Conservation (phyloP, 208 protist genomes). For the Leishmania mexicana region DNA sequence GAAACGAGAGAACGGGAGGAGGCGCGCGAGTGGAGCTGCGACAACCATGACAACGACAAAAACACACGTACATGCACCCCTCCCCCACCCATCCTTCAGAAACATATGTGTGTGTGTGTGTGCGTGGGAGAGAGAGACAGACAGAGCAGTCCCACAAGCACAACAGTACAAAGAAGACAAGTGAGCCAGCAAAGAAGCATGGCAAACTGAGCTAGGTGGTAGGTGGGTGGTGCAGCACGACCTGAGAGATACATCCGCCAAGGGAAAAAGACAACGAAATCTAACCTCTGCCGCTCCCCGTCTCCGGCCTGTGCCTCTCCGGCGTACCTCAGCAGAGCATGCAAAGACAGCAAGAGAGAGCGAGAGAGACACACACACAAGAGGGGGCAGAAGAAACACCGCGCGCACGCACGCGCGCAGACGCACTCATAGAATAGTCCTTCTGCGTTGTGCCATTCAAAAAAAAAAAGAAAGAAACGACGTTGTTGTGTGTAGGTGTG, state of each 20-base stretch:
- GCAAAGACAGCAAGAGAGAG: not conserved
- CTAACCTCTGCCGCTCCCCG: not conserved
- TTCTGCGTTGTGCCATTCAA: not conserved
- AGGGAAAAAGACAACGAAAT: not conserved
- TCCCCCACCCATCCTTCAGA: not conserved
- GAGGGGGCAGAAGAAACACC: not conserved
- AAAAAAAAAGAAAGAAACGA: not conserved
- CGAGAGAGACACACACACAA: not conserved
- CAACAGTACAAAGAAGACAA: not conserved
- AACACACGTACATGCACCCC: not conserved
- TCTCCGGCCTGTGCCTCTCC: not conserved
- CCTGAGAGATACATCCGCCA: not conserved
- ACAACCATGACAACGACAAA: not conserved
- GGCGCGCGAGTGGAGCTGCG: not conserved
- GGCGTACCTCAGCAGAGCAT: not conserved
- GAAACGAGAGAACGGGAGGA: constrained; percentile 7
- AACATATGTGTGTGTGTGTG: no score
- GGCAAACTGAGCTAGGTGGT: not conserved
- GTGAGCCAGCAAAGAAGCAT: not conserved
- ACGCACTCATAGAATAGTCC: not conserved
- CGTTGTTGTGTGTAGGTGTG: not conserved
- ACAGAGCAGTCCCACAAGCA: not conserved
- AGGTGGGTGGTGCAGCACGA: not conserved
- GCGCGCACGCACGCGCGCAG: not conserved
- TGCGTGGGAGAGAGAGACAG: no score